A percentile compares a stretch with the other conserved stretches of the same genome.
Evolutionary conservation across 805 yeast genomes (phyloP).

Genomic region (Vanderwaltozyma tropicalis): DNA sequence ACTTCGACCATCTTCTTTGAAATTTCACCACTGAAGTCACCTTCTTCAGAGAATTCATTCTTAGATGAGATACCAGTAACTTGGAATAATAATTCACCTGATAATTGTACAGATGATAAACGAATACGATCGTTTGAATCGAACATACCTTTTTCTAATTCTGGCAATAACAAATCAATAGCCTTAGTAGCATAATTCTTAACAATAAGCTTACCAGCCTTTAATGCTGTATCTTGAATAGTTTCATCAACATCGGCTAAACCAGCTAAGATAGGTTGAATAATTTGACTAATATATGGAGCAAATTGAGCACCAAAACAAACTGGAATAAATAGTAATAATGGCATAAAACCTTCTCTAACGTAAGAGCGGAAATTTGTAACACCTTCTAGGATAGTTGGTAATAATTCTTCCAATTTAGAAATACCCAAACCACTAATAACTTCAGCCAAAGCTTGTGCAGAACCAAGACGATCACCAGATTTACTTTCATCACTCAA

Average conservation of each 20-base stretch:
- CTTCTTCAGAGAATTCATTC: conserved; percentile 46
- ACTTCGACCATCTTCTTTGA: conserved; percentile 59
- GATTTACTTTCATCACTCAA: conserved; percentile 66
- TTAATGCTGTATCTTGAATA: conserved; percentile 78
- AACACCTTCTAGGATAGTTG: conserved; percentile 65
- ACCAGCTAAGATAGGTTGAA: conserved; percentile 87
- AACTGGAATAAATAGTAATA: conserved; percentile 81
- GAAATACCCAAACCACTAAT: conserved; percentile 81
- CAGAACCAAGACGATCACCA: conserved; percentile 93
- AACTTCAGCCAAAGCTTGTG: conserved; percentile 93
- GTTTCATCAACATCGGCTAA: conserved; percentile 83
- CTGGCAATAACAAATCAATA: conserved; percentile 86
- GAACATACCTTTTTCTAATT: conserved; percentile 79
- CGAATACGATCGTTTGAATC: conserved; percentile 80
- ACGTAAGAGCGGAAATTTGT: conserved; percentile 54
- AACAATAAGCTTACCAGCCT: conserved; percentile 87
- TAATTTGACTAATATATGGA: conserved; percentile 73
- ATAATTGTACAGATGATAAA: conserved; percentile 84
- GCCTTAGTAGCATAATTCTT: conserved; percentile 87
- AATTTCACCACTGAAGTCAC: conserved; percentile 40
- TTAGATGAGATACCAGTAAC: conserved; percentile 82
- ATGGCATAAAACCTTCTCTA: conserved; percentile 88
- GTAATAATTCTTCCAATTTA: conserved; percentile 82
- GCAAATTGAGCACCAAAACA: conserved; percentile 88
- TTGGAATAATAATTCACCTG: conserved; percentile 91